Base-by-base conservation (phyloP, 2,329 filamentous ascomycete species). In the Pyrenochaeta sp. region DNA sequence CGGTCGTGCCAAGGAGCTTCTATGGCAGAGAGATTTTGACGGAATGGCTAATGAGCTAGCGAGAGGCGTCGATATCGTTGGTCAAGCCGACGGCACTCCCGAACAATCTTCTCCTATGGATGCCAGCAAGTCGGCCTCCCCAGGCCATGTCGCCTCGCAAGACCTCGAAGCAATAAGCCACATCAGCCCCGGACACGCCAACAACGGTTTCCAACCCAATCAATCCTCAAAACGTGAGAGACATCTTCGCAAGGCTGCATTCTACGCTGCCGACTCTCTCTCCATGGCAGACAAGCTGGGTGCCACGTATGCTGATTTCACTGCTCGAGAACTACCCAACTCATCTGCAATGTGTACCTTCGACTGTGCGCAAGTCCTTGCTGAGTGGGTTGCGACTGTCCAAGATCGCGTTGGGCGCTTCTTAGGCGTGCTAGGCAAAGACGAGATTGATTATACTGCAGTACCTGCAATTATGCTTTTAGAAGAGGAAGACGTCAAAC, bases 391-490 rank as follows among this genome's bases (percentile, higher is more conserved):
- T 40, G 91, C 91, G 5, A 95, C 93, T 1, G 87, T 98, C 3
- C 95, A 99, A 76, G 93, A 97, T 72, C 90, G 95, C 8, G 91
- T 97, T n/a, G 94, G 94, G 0, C 88, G 88, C 4, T 96, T 95
- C 69, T 78, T 98, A 5, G 94, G 94, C 4, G 88, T 97, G 5
- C 84, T 98, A 1, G 94, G 94, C 12, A 89, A 90, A 57, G 91
- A 96, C 62, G 85, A 90, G 0, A 86, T 95, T 34, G 92, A 97
- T 68, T 84, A 92, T 50, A 83, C 84, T 0, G 89, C 93, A 66
- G 91, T 96, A 7, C 92, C 93, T 2, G 92, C 90, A 2, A 90
- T 96, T 55, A 92, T 97, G 87, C 85, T 97, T 3, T 83, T 98
- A 1, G 93, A 97, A 71, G 91, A 95, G 19, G 94, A 98, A 72